These are phyloP conservation scores for Purpureocillium lavendulum DNA, from an alignment of 2,329 filamentous ascomycete species.

Conservation along the genomic window DNA sequence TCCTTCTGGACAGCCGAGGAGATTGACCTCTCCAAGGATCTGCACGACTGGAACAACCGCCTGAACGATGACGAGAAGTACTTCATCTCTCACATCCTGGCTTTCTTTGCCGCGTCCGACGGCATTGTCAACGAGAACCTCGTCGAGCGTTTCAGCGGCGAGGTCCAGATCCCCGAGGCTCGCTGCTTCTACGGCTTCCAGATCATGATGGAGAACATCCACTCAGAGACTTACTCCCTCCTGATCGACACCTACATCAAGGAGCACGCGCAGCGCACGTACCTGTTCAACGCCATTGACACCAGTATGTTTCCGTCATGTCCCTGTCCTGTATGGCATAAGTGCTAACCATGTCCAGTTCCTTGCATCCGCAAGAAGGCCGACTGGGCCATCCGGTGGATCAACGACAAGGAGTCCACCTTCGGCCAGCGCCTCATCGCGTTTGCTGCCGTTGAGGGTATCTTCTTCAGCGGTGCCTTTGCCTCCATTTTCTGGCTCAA, in stretches of 20 bases:
- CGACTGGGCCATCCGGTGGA: slow-evolving; percentile 95
- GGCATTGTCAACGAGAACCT: slow-evolving; percentile 99
- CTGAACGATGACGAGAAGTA: slow-evolving; percentile 95
- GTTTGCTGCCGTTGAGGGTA: slow-evolving; percentile 96
- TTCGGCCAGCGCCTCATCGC: slow-evolving; percentile 94
- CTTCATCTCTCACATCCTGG: slow-evolving; percentile 97
- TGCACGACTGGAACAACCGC: slow-evolving; percentile 98
- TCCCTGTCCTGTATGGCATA: too few relatives aligned
- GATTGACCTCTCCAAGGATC: slow-evolving; percentile 97
- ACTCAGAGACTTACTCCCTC: slow-evolving; percentile 98
- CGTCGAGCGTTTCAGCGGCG: slow-evolving; percentile 91
- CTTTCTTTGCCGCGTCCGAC: slow-evolving; percentile 97
- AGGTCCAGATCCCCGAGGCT: slow-evolving; percentile 95
- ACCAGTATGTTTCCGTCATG: slow-evolving; percentile 77
- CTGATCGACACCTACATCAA: slow-evolving; percentile 99
- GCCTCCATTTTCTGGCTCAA: slow-evolving; percentile 99
- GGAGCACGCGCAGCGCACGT: slow-evolving; percentile 85
- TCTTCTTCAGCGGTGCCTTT: slow-evolving; percentile 99
- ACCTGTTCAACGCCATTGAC: slow-evolving; percentile 97
- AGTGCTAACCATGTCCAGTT: slow-evolving; percentile 39
- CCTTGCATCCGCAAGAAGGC: slow-evolving; percentile 98
- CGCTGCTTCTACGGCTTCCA: slow-evolving; percentile 99
- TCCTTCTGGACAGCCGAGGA: slow-evolving; percentile 99
- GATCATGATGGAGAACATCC: slow-evolving; percentile 99
- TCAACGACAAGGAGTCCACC: slow-evolving; percentile 83